These are phyloP conservation scores for Cardiosporidium cionae DNA, from an alignment of 169 alveolate species.

Conservation along the genomic window DNA sequence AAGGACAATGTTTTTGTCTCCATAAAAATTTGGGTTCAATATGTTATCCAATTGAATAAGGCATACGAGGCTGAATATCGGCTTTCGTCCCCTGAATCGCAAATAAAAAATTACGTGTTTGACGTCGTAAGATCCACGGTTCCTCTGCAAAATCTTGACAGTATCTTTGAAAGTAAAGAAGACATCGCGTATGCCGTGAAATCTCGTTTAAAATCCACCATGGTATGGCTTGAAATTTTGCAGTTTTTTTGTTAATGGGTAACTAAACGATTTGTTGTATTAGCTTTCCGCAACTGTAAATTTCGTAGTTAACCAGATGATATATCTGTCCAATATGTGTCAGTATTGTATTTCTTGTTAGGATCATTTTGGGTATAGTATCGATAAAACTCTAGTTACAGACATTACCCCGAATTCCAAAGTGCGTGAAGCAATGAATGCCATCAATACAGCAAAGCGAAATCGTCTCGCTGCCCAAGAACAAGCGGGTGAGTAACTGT, in stretches of 20 bases:
- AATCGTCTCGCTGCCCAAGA: slow-evolving; percentile 22
- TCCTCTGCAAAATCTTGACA: slow-evolving; percentile 11
- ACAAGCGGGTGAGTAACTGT: slow-evolving; percentile 16
- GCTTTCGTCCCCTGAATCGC: neutral
- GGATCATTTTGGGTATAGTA: slow-evolving; percentile 12
- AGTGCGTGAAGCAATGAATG: slow-evolving; percentile 28
- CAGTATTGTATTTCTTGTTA: no score
- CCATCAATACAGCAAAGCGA: slow-evolving; percentile 10
- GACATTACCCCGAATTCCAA: slow-evolving; percentile 17
- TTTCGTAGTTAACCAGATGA: no score
- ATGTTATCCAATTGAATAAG: neutral
- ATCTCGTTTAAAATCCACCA: neutral
- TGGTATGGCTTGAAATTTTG: no score
- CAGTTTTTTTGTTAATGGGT: no score
- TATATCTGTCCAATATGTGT: no score
- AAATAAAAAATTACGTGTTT: slow-evolving; percentile 15
- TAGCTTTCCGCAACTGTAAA: no score
- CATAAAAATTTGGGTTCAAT: slow-evolving; percentile 4
- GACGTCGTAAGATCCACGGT: slow-evolving; percentile 31
- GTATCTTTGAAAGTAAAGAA: slow-evolving; percentile 17
- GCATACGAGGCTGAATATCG: neutral
- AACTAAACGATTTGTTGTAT: no score
- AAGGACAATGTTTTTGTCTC: slow-evolving; percentile 32
- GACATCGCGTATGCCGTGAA: slow-evolving; percentile 21
- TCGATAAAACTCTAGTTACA: slow-evolving; percentile 8